Conservation (phyloP, 2,329 filamentous ascomycete species). For the Fonsecaea erecta region DNA sequence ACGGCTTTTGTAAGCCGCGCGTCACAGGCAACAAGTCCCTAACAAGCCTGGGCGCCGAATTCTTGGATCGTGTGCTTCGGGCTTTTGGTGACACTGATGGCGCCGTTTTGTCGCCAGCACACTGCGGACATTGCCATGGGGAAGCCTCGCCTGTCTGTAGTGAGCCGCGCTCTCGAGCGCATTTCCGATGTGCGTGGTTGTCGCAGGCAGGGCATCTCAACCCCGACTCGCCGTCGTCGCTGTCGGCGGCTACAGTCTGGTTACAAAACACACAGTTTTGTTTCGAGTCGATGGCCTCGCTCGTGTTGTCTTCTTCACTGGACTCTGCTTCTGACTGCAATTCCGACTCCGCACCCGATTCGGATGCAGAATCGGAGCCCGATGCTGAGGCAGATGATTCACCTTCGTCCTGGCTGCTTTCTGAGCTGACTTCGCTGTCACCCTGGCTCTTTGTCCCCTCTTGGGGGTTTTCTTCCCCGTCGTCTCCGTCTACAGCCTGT, state of each 20-base stretch:
- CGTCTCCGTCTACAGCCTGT: constrained; percentile 18
- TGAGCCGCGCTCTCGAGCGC: constrained; percentile 73
- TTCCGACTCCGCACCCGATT: constrained; percentile 10
- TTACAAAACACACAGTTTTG: constrained; percentile 71
- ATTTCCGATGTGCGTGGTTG: constrained; percentile 88
- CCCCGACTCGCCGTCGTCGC: constrained; percentile 77
- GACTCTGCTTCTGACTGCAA: constrained; percentile 21
- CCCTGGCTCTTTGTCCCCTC: constrained; percentile 47
- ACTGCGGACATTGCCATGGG: constrained; percentile 40
- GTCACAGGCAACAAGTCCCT: constrained; percentile 74
- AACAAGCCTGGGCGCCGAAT: constrained; percentile 68
- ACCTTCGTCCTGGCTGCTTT: constrained; percentile 11
- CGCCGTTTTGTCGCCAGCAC: constrained; percentile 52
- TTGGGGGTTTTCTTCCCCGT: constrained; percentile 38
- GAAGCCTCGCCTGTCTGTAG: constrained; percentile 52
- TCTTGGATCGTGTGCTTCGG: constrained; percentile 53
- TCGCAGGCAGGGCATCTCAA: constrained; percentile 77
- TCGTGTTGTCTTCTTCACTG: constrained; percentile 24
- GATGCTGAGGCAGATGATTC: constrained; percentile 3
- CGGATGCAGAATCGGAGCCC: not conserved
- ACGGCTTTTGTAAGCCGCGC: constrained; percentile 66
- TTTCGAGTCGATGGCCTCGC: constrained; percentile 27
- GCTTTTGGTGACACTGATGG: constrained; percentile 50
- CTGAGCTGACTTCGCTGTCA: constrained; percentile 18
- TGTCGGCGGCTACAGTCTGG: constrained; percentile 69